Evolutionary conservation across 768 basidiomycete species (phyloP), one percentile per base, ranked within the genome.

Genomic region (Sarcodon sp.): DNA sequence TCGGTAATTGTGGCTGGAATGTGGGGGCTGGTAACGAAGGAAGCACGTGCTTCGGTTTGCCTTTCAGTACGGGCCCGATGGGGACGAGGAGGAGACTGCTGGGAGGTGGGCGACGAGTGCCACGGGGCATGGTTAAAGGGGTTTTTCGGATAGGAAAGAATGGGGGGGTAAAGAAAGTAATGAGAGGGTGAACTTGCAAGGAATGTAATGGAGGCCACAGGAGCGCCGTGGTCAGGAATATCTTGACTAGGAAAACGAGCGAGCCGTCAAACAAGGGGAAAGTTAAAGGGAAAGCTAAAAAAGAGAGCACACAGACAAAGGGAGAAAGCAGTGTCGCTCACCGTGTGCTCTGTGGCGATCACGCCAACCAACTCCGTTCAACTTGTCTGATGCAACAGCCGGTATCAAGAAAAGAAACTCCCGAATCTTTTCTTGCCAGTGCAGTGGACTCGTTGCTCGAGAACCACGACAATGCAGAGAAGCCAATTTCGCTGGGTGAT

Each of bases 1-100:
- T 27, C 5, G 39, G 7, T 41, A 16, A 27, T 8, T 15, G 39
- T 41, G 59, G 61, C 43, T 58, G 44, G 54, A 68, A 64, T 5
- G 62, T 60, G 0, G 81, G 81, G 35, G 67, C 66, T 9, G 85
- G 85, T 27, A 80, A 18, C n/a, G 76, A 73, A 10, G 86, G 86
- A 53, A 87, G 67, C 11, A 66, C 72, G 62, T 86, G 80, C 57
- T 74, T 83, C 16, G 81, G 74, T 41, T 66, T 53, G 45, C 74
- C 73, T 53, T 80, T 72, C n/a, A 73, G 59, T 27, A 75, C 69
- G 4, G 82, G 82, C 11, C 82, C 84, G 35, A 66, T 61, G 15
- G 39, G 39, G 49, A 72, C 63, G 49, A 87, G 73, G 44, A 69
- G 75, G 51, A 87, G 76, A 31, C 81, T 69, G 39, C 76, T 70